These are phyloP conservation scores for Nitzschia palea DNA, from an alignment of 108 stramenopile genomes.

Conservation along the genomic window DNA sequence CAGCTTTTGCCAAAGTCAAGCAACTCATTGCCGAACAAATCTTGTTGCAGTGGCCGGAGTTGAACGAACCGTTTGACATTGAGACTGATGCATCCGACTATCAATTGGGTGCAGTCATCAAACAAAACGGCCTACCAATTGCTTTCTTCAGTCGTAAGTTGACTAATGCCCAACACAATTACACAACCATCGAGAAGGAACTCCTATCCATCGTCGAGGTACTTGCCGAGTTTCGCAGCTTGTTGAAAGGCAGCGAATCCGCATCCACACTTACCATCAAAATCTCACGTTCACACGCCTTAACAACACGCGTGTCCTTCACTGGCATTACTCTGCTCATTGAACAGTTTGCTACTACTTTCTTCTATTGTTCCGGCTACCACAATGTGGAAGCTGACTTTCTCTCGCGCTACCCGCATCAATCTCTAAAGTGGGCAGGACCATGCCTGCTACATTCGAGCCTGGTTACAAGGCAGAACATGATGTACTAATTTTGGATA, in stretches of 20 bases:
- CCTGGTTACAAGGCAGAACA: no score
- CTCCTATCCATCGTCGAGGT: conserved; percentile 33
- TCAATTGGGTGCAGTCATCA: conserved; percentile 35
- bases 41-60: conserved; percentile 31
- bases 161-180: conserved; percentile 32
- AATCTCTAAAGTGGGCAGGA: no score
- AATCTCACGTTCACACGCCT: conserved; percentile 45
- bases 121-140: conserved; percentile 20
- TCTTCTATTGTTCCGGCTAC: conserved; percentile 15
- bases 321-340: no score
- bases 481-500: no score
- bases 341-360: conserved; percentile 34
- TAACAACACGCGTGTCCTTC: conserved; percentile 32
- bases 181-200: conserved; percentile 47
- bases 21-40: conserved; percentile 17
- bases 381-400: conserved; percentile 24
- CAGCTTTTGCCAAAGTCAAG: conserved; percentile 40
- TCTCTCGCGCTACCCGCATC: conserved; percentile 1
- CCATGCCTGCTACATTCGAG: no score
- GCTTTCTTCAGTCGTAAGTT: conserved; percentile 39
- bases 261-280: no score
- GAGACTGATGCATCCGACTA: conserved; percentile 40
- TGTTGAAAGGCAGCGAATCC: conserved; percentile 39
- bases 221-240: conserved; percentile 41
- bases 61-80: conserved; percentile 28